Percentiles rank a stretch among this genome's conserved stretches.
phyloP scores from a whole-genome alignment of 2,329 filamentous ascomycete genomes.

The Alternaria gaisen region DNA sequence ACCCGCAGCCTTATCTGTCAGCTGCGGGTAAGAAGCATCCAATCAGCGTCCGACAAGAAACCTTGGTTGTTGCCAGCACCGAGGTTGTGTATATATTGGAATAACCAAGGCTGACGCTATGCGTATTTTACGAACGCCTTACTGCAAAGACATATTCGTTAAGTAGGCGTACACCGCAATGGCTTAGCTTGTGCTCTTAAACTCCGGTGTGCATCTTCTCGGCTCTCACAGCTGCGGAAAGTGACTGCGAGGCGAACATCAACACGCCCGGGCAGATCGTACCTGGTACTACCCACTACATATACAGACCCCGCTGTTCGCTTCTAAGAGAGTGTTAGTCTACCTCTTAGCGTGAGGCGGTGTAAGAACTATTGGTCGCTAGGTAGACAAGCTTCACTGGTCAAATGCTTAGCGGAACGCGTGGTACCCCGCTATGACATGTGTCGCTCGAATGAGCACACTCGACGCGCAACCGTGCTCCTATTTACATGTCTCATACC shows the following conservation, averaged over 20 bases:
- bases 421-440: slow-evolving; percentile 22
- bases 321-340: slow-evolving; percentile 1
- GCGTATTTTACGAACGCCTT: neutral
- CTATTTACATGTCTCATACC: neutral
- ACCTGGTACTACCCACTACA: slow-evolving; percentile 4
- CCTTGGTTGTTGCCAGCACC: neutral
- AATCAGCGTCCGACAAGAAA: slow-evolving; percentile 4
- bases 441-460: slow-evolving; percentile 12
- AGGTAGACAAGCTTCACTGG: slow-evolving; percentile 30
- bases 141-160: neutral
- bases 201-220: neutral
- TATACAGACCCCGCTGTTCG: slow-evolving; percentile 6
- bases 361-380: slow-evolving; percentile 7
- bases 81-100: neutral
- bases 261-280: slow-evolving; percentile 4
- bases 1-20: slow-evolving; percentile 18
- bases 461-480: slow-evolving; percentile 5
- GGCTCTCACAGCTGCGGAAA: neutral
- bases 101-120: neutral
- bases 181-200: neutral
- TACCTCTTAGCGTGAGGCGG: slow-evolving; percentile 10
- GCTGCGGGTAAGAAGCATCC: slow-evolving; percentile 10
- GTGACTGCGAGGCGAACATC: neutral
- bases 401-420: slow-evolving; percentile 27
- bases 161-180: neutral